These are phyloP conservation scores for Triticum urartu DNA, from an alignment of 176 grass and related monocot genomes.

Conservation along the genomic window DNA sequence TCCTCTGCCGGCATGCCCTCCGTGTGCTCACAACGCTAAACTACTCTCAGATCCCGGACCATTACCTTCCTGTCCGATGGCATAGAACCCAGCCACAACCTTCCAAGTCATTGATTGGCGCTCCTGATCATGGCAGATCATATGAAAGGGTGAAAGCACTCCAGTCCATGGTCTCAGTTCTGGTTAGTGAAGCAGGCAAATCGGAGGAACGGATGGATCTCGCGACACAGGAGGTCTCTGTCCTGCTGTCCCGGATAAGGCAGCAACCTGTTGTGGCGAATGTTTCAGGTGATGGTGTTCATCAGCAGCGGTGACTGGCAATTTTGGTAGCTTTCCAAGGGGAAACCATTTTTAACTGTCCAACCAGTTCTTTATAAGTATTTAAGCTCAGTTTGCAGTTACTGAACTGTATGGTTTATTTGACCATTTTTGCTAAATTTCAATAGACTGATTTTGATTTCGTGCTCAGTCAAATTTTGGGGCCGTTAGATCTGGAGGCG, in stretches of 20 bases:
- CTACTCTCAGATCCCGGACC: conserved; percentile 63
- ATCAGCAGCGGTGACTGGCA: not conserved
- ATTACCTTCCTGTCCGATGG: conserved; percentile 60
- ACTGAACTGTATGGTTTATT: too few relatives aligned
- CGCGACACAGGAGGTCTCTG: conserved; percentile 42
- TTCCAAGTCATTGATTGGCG: conserved; percentile 20
- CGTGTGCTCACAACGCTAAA: conserved; percentile 46
- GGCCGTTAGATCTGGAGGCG: too few relatives aligned
- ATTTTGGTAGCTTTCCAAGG: not conserved
- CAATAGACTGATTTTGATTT: too few relatives aligned
- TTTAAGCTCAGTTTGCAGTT: too few relatives aligned
- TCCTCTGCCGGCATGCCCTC: conserved; percentile 63
- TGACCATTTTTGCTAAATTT: too few relatives aligned
- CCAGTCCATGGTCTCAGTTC: conserved; percentile 49
- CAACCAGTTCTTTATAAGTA: not conserved
- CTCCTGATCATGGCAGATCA: conserved; percentile 17
- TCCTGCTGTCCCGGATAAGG: conserved; percentile 52
- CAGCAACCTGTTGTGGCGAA: conserved; percentile 17
- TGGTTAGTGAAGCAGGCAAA: conserved; percentile 58
- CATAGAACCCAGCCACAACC: conserved; percentile 17
- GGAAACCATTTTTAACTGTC: not conserved
- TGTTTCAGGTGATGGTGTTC: conserved; percentile 24
- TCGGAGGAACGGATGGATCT: conserved; percentile 67
- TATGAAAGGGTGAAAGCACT: conserved; percentile 34
- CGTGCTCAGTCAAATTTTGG: too few relatives aligned